These are phyloP conservation scores for Ogataea zsoltii DNA, from an alignment of 805 yeast genomes.

Conservation along the genomic window DNA sequence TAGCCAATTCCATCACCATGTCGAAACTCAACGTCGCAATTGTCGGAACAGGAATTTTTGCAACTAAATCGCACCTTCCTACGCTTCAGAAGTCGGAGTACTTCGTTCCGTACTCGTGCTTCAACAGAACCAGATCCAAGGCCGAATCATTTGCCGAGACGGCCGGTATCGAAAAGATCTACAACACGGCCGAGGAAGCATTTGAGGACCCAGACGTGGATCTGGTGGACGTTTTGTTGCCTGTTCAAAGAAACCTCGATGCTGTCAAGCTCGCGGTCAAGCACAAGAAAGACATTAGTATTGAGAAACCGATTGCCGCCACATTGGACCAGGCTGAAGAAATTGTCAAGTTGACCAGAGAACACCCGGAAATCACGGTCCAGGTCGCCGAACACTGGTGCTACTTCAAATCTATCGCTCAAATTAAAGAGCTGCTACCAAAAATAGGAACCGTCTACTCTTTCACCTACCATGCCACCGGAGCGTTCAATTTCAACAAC, in stretches of 20 bases:
- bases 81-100: constrained; percentile 52
- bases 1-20: constrained; percentile 3
- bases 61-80: constrained; percentile 82
- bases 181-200: constrained; percentile 62
- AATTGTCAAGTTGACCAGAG: constrained; percentile 65
- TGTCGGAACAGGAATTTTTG: constrained; percentile 87
- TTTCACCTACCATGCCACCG: constrained; percentile 73
- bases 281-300: constrained; percentile 72
- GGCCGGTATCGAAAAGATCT: constrained; percentile 57
- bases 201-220: constrained; percentile 68
- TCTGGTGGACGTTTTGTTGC: constrained; percentile 80
- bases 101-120: constrained; percentile 66
- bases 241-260: constrained; percentile 77
- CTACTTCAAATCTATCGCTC: constrained; percentile 58
- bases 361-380: constrained; percentile 62
- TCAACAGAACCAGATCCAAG: constrained; percentile 80
- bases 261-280: constrained; percentile 70
- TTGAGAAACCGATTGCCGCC: constrained; percentile 95
- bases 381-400: constrained; percentile 86
- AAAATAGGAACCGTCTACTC: constrained; percentile 73
- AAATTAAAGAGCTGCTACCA: constrained; percentile 57
- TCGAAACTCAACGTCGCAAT: constrained; percentile 54
- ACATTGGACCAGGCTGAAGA: constrained; percentile 76
- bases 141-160: constrained; percentile 75
- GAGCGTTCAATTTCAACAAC: constrained; percentile 61